Evolutionary conservation across 805 yeast genomes (phyloP), one percentile per base, ranked within the genome.

Genomic region (Kregervanrija pseudodelftensis): DNA sequence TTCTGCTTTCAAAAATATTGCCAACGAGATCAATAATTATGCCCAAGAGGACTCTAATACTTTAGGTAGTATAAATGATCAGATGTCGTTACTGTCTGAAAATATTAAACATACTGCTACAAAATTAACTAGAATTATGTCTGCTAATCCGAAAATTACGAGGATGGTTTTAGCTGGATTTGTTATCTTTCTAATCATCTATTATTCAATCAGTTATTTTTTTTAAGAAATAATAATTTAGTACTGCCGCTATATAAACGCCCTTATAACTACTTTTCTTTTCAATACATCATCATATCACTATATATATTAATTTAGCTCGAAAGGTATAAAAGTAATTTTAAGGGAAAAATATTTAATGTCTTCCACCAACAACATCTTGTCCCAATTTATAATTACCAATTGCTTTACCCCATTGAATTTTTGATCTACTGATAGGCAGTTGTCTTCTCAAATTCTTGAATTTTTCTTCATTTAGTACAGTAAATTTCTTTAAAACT

Each of bases 321-420:
- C 30, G 30, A 22, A 8, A 22, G 7, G 8, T 22, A 7, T 22
- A 4, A 22, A 22, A 22, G 28, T 22, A 22, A 22, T 12, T 37
- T 11, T 32, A 8, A 8, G 12, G 16, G 2, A n/a, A 10, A 16
- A 12, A 13, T 14, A n/a, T 11, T 39, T 37, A 55, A 39, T 61
- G 57, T 57, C 66, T 56, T 42, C 70, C 73, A 43, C 72, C 69
- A 13, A 72, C 82, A 32, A 82, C 89, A 59, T 85, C 90, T 51
- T 80, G 80, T 13, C 98, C 98, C 37, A 91, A 69, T 57, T 87
- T 78, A 66, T 90, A 90, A 60, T 82, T 85, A 13, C 95, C 95
- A 54, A 88, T 86, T 10, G 96, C 87, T 58, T 79, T 85, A 30
- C 95, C 96, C 99, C 99, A 91, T 61, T 87, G 86, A 57, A 91